These are phyloP conservation scores for Puccinia coronata DNA, from an alignment of 1,284 basidiomycete genomes.

Conservation along the genomic window DNA sequence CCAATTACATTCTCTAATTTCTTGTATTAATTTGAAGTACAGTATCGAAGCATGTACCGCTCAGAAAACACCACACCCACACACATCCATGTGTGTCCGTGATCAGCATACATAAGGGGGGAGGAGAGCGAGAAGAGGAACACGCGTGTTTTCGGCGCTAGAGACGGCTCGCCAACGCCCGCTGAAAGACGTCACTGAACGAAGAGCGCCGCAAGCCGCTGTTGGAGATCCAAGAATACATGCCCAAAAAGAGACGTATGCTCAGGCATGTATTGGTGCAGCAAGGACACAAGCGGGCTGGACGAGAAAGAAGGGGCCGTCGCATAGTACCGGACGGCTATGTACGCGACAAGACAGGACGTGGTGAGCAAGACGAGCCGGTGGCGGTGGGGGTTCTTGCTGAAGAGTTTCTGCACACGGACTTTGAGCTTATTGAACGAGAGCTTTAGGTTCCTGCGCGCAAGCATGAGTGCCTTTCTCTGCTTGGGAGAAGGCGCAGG, in stretches of 20 bases:
- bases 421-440: background rate
- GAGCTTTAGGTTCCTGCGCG: background rate
- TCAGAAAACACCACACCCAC: too few relatives aligned
- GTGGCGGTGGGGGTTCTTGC: background rate
- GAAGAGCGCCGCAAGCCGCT: too few relatives aligned
- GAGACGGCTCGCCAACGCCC: too few relatives aligned
- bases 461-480: background rate
- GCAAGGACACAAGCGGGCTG: background rate
- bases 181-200: too few relatives aligned
- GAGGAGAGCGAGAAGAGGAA: too few relatives aligned
- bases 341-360: background rate
- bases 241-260: background rate
- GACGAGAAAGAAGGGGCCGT: background rate
- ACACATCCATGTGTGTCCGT: too few relatives aligned
- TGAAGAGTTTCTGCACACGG: background rate
- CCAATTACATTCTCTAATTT: too few relatives aligned
- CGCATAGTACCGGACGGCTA: background rate
- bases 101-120: too few relatives aligned
- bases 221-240: background rate
- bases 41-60: too few relatives aligned
- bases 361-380: background rate
- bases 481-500: background rate
- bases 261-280: background rate
- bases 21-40: too few relatives aligned
- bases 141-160: too few relatives aligned